Base-by-base conservation (phyloP, 2,329 filamentous ascomycete species). In the Calonectria naviculata region DNA sequence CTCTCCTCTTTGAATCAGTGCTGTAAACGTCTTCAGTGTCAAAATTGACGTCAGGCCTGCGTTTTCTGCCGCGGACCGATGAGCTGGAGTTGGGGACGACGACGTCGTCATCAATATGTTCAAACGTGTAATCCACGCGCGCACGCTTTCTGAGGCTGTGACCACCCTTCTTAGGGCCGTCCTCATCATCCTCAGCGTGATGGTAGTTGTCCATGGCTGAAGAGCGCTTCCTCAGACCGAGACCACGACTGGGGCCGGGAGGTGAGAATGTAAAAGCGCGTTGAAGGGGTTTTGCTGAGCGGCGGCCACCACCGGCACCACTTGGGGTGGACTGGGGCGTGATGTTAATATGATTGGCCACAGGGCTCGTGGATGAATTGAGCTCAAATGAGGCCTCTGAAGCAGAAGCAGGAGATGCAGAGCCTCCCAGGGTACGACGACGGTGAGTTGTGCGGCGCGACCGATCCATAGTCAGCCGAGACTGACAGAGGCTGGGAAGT, bases 61-160 rank as follows among this genome's bases (percentile, higher is more conserved):
- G 80, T 78, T 84, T 84, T 70, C 80, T 82, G 68, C 75, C 76
- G 67, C 83, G 83, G 62, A 79, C 67, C 6, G 81, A 79, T 21
- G 80, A 78, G 21, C 81, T 79, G 10, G 80, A 81, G 79, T 78
- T 82, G 74, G 81, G 81, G 44, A 81, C 80, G 56, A 79, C 66
- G 47, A 80, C 80, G 49, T 90, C 88, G 71, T 89, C 87, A 66
- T 86, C 85, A 72, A 87, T 84, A 74, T 89, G 87, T 75, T 87
- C 86, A 76, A 86, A 84, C 38, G 87, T 88, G 83, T 91, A 91
- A 80, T 91, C 89, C 73, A 91, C 84, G 70, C 88, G 88, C 63
- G 87, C 83, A 65, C 89, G 85, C 79, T 88, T 89, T 73, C 89
- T 85, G 34, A 91, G 84, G 38, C 88, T 89, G 80, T 90, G 89